Evolutionary conservation across 2,329 filamentous ascomycete genomes (phyloP).

Genomic region (Domatiomyces catenatus): DNA sequence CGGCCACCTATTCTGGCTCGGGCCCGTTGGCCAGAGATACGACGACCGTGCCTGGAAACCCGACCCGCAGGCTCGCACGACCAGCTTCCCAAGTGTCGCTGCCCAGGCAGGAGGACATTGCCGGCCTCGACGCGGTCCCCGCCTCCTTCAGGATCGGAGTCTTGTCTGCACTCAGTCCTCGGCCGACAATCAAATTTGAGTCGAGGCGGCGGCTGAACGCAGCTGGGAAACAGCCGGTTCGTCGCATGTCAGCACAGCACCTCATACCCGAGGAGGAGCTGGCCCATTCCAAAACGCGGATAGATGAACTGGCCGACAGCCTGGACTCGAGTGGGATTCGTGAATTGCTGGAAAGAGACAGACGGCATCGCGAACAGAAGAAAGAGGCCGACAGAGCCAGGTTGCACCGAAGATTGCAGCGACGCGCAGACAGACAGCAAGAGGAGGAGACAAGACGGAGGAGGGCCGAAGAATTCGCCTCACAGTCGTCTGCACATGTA

Average conservation of each 20-base stretch:
- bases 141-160: slow-evolving; percentile 66
- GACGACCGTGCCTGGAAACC: slow-evolving; percentile 46
- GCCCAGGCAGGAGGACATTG: slow-evolving; percentile 54
- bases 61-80: slow-evolving; percentile 42
- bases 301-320: slow-evolving; percentile 62
- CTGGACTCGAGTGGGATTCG: slow-evolving; percentile 71
- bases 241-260: slow-evolving; percentile 31
- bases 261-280: slow-evolving; percentile 34
- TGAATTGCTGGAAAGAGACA: slow-evolving; percentile 80
- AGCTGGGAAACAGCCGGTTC: slow-evolving; percentile 25
- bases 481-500: not conserved
- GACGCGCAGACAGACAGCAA: slow-evolving; percentile 39
- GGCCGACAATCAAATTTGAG: slow-evolving; percentile 66
- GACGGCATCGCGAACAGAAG: slow-evolving; percentile 62
- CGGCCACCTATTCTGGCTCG: slow-evolving; percentile 41
- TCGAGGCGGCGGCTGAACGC: slow-evolving; percentile 45
- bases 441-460: slow-evolving; percentile 27
- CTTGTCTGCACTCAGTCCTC: slow-evolving; percentile 66
- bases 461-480: slow-evolving; percentile 5
- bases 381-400: slow-evolving; percentile 52
- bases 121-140: slow-evolving; percentile 58
- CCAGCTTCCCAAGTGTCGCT: slow-evolving; percentile 60
- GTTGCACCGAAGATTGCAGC: slow-evolving; percentile 33
- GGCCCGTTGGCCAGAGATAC: slow-evolving; percentile 47
- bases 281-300: slow-evolving; percentile 44